Evolutionary conservation across 345 rosid genomes (phyloP).

Genomic region (Populus alba): DNA sequence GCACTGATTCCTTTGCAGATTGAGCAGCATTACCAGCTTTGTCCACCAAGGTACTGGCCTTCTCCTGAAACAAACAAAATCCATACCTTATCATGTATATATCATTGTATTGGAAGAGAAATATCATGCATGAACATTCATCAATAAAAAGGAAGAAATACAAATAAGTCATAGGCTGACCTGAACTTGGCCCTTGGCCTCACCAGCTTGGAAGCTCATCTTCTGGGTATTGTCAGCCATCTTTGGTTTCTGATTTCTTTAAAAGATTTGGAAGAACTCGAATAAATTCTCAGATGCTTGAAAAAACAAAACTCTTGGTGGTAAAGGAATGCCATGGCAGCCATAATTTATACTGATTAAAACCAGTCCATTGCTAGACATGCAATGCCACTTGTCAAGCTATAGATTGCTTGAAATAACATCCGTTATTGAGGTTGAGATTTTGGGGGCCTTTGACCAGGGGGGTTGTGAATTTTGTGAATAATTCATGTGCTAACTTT

Average conservation of each 20-base stretch:
- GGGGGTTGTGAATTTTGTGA: background rate
- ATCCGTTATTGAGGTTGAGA: background rate
- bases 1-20: constrained; percentile 55
- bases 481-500: too few relatives aligned
- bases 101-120: background rate
- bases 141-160: background rate
- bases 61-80: constrained; percentile 44
- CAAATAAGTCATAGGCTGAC: background rate
- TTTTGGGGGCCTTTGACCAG: constrained; percentile 7
- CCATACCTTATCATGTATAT: background rate
- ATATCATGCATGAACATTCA: background rate
- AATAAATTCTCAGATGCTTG: background rate
- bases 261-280: background rate
- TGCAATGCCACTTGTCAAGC: background rate
- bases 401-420: background rate
- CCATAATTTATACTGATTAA: constrained; percentile 10
- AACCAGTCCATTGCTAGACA: background rate
- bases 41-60: constrained; percentile 52
- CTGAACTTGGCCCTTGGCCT: constrained; percentile 56
- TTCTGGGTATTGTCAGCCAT: constrained; percentile 23
- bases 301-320: background rate
- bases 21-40: constrained; percentile 57
- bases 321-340: background rate
- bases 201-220: constrained; percentile 46
- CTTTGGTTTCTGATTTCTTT: background rate